Conservation (phyloP, 345 rosid genomes). For the Trapa bicornis region DNA sequence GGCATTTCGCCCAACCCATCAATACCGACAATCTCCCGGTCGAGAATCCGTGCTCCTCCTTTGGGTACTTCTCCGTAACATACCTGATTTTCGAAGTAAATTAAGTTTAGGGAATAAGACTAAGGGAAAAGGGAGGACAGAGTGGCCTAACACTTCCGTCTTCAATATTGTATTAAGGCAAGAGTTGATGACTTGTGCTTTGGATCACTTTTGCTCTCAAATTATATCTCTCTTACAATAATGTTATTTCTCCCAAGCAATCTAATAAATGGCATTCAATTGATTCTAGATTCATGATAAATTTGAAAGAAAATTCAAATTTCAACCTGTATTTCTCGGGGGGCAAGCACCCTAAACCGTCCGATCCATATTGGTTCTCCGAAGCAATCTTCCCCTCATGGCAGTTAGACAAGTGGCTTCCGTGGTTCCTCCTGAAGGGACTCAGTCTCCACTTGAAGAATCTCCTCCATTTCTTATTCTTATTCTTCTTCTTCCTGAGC, state of each 20-base stretch:
- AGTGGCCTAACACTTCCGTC: no score
- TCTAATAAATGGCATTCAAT: no score
- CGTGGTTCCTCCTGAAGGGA: constrained; percentile 6
- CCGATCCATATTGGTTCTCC: not conserved
- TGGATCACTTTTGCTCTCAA: no score
- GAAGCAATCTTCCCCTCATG: constrained; percentile 2
- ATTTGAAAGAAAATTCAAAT: no score
- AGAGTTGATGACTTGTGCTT: no score
- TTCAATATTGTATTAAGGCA: no score
- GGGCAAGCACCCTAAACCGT: not conserved
- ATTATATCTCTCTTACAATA: no score
- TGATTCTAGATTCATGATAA: no score
- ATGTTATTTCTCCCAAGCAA: no score
- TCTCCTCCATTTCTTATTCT: not conserved
- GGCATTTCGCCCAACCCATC: constrained; percentile 20
- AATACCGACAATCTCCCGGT: not conserved
- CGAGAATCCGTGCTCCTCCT: not conserved
- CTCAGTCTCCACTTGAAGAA: constrained; percentile 12
- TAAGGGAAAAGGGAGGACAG: no score
- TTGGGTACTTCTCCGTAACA: not conserved
- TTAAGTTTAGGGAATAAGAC: no score
- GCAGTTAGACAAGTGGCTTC: not conserved
- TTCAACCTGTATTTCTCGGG: not conserved
- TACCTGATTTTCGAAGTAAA: no score
- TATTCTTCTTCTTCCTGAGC: constrained; percentile 6